Evolutionary conservation across 352 stramenopile species (phyloP), one percentile per base, ranked within the genome.

Genomic region (Phytophthora ramorum): DNA sequence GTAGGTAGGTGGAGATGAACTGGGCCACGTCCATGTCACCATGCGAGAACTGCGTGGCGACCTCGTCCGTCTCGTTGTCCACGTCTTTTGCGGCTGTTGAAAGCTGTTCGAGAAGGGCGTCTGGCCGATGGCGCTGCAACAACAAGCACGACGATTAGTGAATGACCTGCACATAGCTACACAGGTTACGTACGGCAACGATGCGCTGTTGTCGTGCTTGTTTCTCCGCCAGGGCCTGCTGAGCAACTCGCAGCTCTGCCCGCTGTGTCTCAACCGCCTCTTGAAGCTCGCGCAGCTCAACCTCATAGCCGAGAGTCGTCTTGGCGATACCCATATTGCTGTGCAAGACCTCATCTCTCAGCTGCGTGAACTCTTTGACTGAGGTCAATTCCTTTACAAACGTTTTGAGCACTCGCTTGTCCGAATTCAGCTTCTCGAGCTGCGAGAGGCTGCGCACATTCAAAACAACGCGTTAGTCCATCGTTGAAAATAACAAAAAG

Each of bases 311-410:
- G 1, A 95, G 75, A 49, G 86, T 91, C 41, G 78, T 85, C 51
- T 91, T 78, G 17, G 87, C 87, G 51, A 90, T 90, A 26, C 69
- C 67, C 67, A 91, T 90, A 60, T 95, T 95, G 61, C 84, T 88
- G 24, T 75, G 79, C 70, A 95, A 81, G 17, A 93, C 76, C 43
- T 93, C 83, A 43, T 91, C 83, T 24, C 85, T 81, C 4, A 93
- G 53, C 54, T 89, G 81, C 32, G 79, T 77, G 37, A 95, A 95
- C 45, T 91, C 81, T 28, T 90, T 71, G 0, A 92, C 80, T 1
- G 65, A 77, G 41, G 80, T 66, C 57, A 93, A 73, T 13, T 83
- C 80, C 46, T 84, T 82, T 2, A 89, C 75, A 56, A 91, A 84
- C 19, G 60, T 73, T 60, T 91, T 91, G 34, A 93, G 62, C 28